Evolutionary conservation across 208 protist genomes (phyloP), one percentile per base, ranked within the genome.

Genomic region (Acanthamoeba culbertsoni): DNA sequence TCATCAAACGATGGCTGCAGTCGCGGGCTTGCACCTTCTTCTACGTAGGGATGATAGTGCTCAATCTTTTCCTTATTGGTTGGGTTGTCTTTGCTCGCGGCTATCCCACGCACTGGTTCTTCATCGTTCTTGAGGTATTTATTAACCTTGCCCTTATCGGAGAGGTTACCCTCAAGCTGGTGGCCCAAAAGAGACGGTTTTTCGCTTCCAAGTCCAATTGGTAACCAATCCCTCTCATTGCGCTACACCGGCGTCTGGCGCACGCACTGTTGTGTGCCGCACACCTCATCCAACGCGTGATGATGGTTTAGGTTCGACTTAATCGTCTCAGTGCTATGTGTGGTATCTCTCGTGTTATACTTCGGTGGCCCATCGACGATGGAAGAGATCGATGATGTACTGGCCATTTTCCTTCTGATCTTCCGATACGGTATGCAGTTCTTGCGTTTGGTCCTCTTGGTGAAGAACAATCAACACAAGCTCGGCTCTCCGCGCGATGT

Each of bases 361-460:
- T 71, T 91, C 31, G 35, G 40, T 26, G 84, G 84, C 14, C 84
- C 84, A 14, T 91, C 84, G 16, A 91, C 46, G 48, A 63, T 68
- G 84, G 84, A 91, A n/a, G 84, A 91, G 84, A 71, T 91, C 33
- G 51, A 91, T n/a, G 84, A 91, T 37, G 84, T 35, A 2, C 16
- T 91, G 23, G 46, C 84, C 57, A 51, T 91, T 35, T 91, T 91
- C 84, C 84, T 91, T 16, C 40, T 91, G 26, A 68, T 62, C 84
- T 68, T 91, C 37, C 84, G 84, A 16, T 71, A 91, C 31, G 55
- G 84, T 35, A 16, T 91, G 46, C 84, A 91, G 51, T 91, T 91
- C 51, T 33, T 91, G 26, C n/a, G 84, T 5, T 37, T 91, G n/a
- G n/a, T 91, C 20, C 46, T 91, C 57, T 68, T 91, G 7, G 43